phyloP scores from a whole-genome alignment of 2,329 filamentous ascomycete genomes.

The Diaporthe sp. region DNA sequence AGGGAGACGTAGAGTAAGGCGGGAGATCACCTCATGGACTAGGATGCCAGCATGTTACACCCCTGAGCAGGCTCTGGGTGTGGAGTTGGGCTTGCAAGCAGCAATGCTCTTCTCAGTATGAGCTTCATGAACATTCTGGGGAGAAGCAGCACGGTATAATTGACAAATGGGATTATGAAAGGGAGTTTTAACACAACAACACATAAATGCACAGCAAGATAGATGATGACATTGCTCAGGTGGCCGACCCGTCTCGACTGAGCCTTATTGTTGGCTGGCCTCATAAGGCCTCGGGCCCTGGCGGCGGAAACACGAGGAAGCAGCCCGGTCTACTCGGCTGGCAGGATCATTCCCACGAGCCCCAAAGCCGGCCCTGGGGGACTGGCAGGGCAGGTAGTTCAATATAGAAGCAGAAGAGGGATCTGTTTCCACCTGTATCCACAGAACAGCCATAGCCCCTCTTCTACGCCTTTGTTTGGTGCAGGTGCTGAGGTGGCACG shows the following conservation, averaged over 20 bases:
- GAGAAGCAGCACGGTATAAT: neutral
- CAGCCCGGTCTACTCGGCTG: neutral
- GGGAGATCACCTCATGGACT: constrained; percentile 6
- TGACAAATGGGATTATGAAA: neutral
- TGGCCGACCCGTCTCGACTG: neutral
- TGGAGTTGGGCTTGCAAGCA: neutral
- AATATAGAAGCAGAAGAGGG: neutral
- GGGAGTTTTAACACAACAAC: no score
- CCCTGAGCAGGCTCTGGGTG: neutral
- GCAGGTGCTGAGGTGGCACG: no score
- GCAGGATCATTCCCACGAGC: neutral
- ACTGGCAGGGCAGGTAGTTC: neutral
- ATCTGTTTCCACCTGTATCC: neutral
- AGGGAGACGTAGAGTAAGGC: neutral
- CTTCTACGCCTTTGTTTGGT: neutral
- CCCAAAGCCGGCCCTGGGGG: neutral
- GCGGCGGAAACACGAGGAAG: neutral
- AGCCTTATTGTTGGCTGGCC: neutral
- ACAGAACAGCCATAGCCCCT: neutral
- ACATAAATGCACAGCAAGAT: neutral
- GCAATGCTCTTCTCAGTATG: no score
- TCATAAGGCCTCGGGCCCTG: neutral
- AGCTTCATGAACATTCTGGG: no score
- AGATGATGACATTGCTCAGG: neutral
- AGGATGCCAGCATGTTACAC: neutral